phyloP scores from a whole-genome alignment of 768 basidiomycete species.

The Leccinum truebloodii region DNA sequence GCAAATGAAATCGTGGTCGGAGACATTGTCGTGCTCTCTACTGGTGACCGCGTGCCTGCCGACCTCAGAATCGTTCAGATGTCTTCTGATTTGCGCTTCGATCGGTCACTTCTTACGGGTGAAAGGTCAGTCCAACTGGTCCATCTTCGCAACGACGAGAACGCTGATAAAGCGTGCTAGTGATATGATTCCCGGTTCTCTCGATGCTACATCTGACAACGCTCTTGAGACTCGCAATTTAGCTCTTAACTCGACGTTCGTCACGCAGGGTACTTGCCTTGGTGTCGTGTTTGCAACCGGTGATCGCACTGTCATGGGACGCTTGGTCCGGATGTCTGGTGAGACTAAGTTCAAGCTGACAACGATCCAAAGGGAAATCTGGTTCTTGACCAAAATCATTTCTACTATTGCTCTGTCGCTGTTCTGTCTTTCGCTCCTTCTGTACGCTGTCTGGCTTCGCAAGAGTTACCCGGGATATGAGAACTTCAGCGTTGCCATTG shows the following conservation, averaged over 20 bases:
- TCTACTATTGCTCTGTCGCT: constrained; percentile 40
- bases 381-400: constrained; percentile 50
- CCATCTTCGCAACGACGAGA: neutral
- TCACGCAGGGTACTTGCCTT: constrained; percentile 41
- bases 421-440: constrained; percentile 42
- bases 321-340: constrained; percentile 53
- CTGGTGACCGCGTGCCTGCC: constrained; percentile 60
- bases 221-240: constrained; percentile 48
- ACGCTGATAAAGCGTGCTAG: constrained; percentile 17
- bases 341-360: constrained; percentile 44
- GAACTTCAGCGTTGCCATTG: constrained; percentile 35
- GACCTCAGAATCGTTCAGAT: constrained; percentile 56
- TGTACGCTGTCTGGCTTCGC: constrained; percentile 43
- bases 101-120: constrained; percentile 55
- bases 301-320: constrained; percentile 47
- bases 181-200: constrained; percentile 43
- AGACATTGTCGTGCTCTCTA: constrained; percentile 51
- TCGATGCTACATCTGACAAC: constrained; percentile 48
- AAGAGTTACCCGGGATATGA: constrained; percentile 33
- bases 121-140: constrained; percentile 35
- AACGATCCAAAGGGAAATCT: constrained; percentile 44
- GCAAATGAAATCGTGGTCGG: constrained; percentile 61
- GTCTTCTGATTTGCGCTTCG: constrained; percentile 52
- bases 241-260: constrained; percentile 46
- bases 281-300: constrained; percentile 44